These are phyloP conservation scores for Taxawa tesnikishii DNA, from an alignment of 2,329 filamentous ascomycete genomes.

Conservation along the genomic window DNA sequence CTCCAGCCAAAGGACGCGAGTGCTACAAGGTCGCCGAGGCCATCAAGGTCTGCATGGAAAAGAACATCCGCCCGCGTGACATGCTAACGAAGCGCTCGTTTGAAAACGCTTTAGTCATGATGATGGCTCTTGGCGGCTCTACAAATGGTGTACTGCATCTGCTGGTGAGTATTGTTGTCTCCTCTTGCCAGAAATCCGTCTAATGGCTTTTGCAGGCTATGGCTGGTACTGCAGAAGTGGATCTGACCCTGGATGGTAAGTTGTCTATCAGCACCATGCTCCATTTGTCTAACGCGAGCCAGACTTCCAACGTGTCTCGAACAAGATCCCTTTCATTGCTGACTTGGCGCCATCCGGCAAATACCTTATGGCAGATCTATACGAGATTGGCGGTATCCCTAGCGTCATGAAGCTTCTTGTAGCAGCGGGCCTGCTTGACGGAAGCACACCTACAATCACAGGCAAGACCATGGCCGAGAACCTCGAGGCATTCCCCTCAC, in stretches of 20 bases:
- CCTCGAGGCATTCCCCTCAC: slow-evolving; percentile 60
- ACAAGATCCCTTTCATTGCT: slow-evolving; percentile 77
- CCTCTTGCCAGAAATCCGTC: too few species aligned
- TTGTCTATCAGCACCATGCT: too few species aligned
- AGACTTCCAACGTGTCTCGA: slow-evolving; percentile 68
- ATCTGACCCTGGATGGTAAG: slow-evolving; percentile 67
- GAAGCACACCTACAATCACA: slow-evolving; percentile 67
- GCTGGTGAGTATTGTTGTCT: too few species aligned
- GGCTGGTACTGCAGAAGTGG: slow-evolving; percentile 71
- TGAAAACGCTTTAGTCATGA: slow-evolving; percentile 80
- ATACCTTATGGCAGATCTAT: slow-evolving; percentile 81
- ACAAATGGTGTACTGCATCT: slow-evolving; percentile 86
- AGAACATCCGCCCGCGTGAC: slow-evolving; percentile 68
- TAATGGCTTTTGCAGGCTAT: too few species aligned
- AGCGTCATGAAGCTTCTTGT: slow-evolving; percentile 78
- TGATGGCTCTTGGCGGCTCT: slow-evolving; percentile 82
- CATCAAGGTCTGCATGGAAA: slow-evolving; percentile 68
- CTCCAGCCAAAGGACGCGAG: slow-evolving; percentile 75
- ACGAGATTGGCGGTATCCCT: slow-evolving; percentile 73
- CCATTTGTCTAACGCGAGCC: too few species aligned
- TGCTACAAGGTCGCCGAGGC: slow-evolving; percentile 70
- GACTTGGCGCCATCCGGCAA: slow-evolving; percentile 74
- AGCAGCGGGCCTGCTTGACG: slow-evolving; percentile 62
- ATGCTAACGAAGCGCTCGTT: slow-evolving; percentile 70
- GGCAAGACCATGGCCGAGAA: slow-evolving; percentile 77